Conservation (phyloP, 2,329 filamentous ascomycete species). For the Beauveria asiatica region DNA sequence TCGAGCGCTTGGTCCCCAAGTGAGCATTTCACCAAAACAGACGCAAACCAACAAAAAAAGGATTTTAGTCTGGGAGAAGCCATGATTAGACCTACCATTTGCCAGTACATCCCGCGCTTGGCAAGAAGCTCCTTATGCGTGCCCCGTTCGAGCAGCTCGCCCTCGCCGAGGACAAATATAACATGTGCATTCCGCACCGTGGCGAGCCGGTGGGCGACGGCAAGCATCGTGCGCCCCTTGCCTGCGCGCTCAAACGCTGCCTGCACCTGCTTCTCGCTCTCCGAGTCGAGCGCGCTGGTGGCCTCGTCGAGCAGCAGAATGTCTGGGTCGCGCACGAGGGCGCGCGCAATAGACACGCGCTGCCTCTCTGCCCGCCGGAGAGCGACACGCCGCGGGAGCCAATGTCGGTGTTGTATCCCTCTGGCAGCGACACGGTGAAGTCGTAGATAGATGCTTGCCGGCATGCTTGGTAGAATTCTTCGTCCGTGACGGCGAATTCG, state of each 20-base stretch:
- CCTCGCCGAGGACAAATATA: constrained; percentile 67
- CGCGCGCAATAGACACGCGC: constrained; percentile 60
- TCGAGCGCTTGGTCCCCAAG: constrained; percentile 40
- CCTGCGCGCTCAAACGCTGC: constrained; percentile 57
- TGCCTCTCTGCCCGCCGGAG: constrained; percentile 66
- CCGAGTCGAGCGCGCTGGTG: constrained; percentile 59
- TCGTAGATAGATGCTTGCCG: constrained; percentile 60
- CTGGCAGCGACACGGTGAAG: constrained; percentile 58
- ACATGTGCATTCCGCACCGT: constrained; percentile 71
- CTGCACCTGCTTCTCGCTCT: constrained; percentile 54
- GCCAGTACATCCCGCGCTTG: constrained; percentile 46
- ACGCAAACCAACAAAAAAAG: constrained; percentile 18
- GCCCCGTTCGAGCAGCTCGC: constrained; percentile 47
- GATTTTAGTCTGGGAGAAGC: too few species aligned
- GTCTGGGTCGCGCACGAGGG: constrained; percentile 54
- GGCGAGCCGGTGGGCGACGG: constrained; percentile 68
- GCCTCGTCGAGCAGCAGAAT: constrained; percentile 65
- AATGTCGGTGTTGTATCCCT: constrained; percentile 59
- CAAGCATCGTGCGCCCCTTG: constrained; percentile 56
- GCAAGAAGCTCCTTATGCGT: constrained; percentile 44
- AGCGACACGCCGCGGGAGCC: constrained; percentile 58
- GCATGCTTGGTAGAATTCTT: constrained; percentile 44
- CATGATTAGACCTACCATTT: constrained; percentile 35
- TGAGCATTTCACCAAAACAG: constrained; percentile 16
- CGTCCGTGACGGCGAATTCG: constrained; percentile 41